These are phyloP conservation scores for Thalassiosira ordinaria DNA, from an alignment of 352 stramenopile genomes.

Conservation along the genomic window DNA sequence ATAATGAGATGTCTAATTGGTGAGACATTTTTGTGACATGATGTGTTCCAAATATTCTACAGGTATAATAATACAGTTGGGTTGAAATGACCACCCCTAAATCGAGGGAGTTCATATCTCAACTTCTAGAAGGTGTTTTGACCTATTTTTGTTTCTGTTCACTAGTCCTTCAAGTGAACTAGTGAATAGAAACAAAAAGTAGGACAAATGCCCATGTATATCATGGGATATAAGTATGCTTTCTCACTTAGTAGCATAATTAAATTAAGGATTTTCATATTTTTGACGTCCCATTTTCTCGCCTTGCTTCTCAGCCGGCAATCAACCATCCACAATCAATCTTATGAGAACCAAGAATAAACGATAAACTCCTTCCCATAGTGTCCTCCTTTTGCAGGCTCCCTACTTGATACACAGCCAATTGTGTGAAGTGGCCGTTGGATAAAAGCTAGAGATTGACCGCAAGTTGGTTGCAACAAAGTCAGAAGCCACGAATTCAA, in stretches of 20 bases:
- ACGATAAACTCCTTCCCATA: background rate
- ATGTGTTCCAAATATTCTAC: no score
- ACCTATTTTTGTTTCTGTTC: background rate
- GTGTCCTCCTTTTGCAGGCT: background rate
- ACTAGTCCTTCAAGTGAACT: background rate
- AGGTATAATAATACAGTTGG: no score
- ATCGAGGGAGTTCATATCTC: slow-evolving; percentile 5
- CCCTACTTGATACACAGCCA: background rate
- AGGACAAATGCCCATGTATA: background rate
- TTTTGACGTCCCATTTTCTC: no score
- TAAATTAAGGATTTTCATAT: background rate
- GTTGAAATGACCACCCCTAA: slow-evolving; percentile 12
- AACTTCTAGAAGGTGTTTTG: background rate
- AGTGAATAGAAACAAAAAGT: background rate
- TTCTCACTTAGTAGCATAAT: background rate
- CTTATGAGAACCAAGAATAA: no score
- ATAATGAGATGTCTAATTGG: no score
- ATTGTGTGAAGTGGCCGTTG: no score
- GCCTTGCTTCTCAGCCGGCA: no score
- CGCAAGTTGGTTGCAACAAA: no score
- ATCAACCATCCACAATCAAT: no score
- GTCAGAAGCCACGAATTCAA: no score
- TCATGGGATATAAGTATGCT: background rate
- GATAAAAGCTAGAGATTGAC: no score
- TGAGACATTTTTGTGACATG: no score